Percentiles rank a stretch among this genome's conserved stretches.
Conservation (phyloP, 2,329 filamentous ascomycete species). For the Ophiosphaerella herpotricha region DNA sequence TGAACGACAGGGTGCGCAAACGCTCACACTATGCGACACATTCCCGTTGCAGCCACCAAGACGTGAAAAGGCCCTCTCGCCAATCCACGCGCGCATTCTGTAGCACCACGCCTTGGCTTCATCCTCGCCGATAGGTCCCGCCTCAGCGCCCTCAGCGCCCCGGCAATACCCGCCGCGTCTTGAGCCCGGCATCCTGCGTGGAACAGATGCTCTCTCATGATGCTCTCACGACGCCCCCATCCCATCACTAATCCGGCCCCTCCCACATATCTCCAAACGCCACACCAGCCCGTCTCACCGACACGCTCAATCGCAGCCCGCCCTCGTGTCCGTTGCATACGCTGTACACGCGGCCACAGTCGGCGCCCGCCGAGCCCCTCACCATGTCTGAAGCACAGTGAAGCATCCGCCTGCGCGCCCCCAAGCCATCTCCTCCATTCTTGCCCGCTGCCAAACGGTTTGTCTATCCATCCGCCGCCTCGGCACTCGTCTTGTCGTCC, state of each 20-base stretch:
- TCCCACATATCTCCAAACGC: too few species aligned
- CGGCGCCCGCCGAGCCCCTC: background rate
- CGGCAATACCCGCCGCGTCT: background rate
- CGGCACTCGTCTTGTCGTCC: too few species aligned
- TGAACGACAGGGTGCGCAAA: conserved; percentile 8
- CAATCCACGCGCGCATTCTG: background rate
- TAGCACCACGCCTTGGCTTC: background rate
- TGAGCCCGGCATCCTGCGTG: too few species aligned
- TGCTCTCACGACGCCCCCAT: background rate
- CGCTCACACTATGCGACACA: conserved; percentile 11
- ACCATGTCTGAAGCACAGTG: conserved; percentile 13
- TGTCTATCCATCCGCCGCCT: too few species aligned
- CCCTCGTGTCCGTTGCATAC: background rate
- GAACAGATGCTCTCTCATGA: background rate
- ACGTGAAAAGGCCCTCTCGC: background rate
- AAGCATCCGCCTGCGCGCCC: background rate
- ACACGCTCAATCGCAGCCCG: background rate
- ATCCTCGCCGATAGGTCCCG: background rate
- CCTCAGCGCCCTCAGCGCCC: background rate
- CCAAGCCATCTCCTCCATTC: too few species aligned
- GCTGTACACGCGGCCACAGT: background rate
- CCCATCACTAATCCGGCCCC: background rate
- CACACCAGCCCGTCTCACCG: background rate
- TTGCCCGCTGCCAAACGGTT: background rate
- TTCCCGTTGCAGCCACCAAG: conserved; percentile 8